Evolutionary conservation across 192 early-diverging fungal species (phyloP).

Genomic region (Coemansia sp.): DNA sequence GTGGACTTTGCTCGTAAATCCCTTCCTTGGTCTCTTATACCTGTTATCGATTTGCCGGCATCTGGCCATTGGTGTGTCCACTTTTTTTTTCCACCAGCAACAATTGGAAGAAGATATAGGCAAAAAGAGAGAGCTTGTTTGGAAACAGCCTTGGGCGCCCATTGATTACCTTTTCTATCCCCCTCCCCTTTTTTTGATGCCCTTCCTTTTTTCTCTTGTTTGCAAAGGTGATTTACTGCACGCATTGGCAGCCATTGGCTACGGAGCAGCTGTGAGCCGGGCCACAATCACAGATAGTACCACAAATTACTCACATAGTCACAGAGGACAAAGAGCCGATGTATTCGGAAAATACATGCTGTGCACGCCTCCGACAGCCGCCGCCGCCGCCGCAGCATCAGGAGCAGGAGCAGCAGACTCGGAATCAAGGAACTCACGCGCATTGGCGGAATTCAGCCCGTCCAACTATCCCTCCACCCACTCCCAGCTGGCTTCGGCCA

Average conservation of each 20-base stretch:
- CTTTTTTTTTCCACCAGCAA: too few species aligned
- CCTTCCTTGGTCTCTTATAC: background rate
- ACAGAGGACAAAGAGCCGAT: background rate
- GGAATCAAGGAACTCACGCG: background rate
- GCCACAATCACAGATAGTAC: slow-evolving; percentile 2
- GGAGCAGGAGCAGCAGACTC: too few species aligned
- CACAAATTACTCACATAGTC: slow-evolving; percentile 7
- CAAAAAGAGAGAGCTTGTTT: too few species aligned
- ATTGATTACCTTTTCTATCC: too few species aligned
- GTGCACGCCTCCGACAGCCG: too few species aligned
- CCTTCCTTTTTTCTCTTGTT: background rate
- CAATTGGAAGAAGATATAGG: too few species aligned
- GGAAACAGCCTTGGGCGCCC: too few species aligned
- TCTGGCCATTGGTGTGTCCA: slow-evolving; percentile 1
- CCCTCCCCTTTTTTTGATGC: background rate
- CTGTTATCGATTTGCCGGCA: slow-evolving; percentile 10
- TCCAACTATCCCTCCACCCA: too few species aligned
- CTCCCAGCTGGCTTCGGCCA: too few species aligned
- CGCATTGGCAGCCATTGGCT: slow-evolving; percentile 1
- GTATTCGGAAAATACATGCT: background rate
- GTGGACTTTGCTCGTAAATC: slow-evolving; percentile 4
- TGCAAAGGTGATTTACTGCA: background rate
- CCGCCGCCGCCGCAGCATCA: too few species aligned
- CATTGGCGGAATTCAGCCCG: background rate
- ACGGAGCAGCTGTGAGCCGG: background rate